Evolutionary conservation across 192 early-diverging fungal genomes (phyloP).

Genomic region (Coemansia asiatica): DNA sequence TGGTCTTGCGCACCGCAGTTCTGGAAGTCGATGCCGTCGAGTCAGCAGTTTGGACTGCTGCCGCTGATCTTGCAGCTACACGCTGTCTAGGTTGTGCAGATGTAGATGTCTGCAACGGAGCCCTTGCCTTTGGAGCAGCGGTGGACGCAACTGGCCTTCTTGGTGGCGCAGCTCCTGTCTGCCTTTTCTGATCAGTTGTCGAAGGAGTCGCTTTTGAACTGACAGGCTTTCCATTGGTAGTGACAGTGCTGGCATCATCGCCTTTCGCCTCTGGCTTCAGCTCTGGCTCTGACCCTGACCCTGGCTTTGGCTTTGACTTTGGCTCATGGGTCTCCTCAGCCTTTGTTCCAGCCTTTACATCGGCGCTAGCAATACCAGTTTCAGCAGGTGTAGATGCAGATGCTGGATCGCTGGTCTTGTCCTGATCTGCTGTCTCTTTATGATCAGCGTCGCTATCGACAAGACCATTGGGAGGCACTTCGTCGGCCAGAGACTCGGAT

Average conservation of each 20-base stretch:
- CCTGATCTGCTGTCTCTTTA: too few species aligned
- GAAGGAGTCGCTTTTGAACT: neutral
- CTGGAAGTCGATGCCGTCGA: neutral
- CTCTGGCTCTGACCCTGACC: neutral
- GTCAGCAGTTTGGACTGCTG: neutral
- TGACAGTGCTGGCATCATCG: neutral
- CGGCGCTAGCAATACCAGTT: neutral
- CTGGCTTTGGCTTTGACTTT: neutral
- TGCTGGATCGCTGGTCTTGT: neutral
- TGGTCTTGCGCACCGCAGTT: neutral
- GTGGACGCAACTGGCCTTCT: neutral
- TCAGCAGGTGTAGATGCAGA: too few species aligned
- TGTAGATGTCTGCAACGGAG: neutral
- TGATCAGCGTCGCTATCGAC: neutral
- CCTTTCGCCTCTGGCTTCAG: neutral
- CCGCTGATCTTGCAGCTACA: neutral
- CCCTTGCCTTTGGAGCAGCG: neutral
- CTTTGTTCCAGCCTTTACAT: neutral
- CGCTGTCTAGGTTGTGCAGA: neutral
- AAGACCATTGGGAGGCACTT: neutral
- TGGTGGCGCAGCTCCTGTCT: neutral
- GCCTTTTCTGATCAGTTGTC: neutral
- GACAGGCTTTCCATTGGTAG: neutral
- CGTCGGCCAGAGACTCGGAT: neutral
- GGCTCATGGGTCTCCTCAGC: conserved; percentile 2